Evolutionary conservation across 179 eudicot genomes (phyloP).

Genomic region (Beta macrorhiza): DNA sequence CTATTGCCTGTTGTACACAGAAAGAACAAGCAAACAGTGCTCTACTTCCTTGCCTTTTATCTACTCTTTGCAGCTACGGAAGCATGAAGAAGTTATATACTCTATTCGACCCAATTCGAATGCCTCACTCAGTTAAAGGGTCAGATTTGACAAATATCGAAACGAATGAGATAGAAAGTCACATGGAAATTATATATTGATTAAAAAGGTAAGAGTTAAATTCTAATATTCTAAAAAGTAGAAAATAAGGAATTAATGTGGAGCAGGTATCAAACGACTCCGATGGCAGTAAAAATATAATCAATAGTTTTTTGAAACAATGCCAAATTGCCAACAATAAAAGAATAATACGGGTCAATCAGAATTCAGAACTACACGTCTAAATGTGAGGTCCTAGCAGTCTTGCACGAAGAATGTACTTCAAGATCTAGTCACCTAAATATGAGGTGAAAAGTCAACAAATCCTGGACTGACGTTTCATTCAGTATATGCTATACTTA

Average conservation of each 20-base stretch:
- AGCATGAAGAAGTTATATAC: neutral
- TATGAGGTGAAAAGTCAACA: neutral
- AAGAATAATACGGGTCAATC: neutral
- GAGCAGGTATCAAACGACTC: neutral
- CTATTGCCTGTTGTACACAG: conserved; percentile 3
- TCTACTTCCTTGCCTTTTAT: neutral
- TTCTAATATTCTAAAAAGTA: neutral
- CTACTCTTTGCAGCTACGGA: neutral
- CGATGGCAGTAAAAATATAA: neutral
- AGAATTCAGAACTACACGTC: neutral
- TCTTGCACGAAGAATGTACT: neutral
- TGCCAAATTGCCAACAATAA: neutral
- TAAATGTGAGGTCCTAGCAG: neutral
- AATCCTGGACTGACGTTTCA: neutral
- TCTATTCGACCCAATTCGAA: neutral
- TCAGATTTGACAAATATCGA: neutral
- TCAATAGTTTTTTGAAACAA: neutral
- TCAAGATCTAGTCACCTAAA: neutral
- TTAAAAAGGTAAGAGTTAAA: neutral
- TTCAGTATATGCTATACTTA: neutral
- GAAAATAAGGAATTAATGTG: neutral
- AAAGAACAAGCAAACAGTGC: neutral
- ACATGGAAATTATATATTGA: neutral
- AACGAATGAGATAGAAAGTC: conserved; percentile 6
- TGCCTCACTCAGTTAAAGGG: neutral